phyloP scores from a whole-genome alignment of 1,139 yeast genomes.

The Scheffersomyces cryptocercus region DNA sequence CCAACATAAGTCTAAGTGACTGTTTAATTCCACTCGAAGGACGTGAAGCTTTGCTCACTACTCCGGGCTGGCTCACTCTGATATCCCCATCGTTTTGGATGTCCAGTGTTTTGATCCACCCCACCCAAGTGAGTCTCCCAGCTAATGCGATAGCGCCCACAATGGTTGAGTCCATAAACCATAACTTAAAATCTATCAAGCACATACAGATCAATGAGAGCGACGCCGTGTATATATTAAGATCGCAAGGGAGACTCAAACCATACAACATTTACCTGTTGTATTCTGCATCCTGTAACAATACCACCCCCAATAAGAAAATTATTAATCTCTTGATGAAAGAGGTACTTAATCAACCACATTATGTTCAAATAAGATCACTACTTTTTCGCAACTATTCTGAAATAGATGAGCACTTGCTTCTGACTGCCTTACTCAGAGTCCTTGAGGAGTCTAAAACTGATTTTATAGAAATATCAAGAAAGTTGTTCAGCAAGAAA shows the following conservation, averaged over 20 bases:
- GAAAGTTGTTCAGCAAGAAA: constrained; percentile 1
- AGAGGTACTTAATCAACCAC: constrained; percentile 2
- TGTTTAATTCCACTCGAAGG: background rate
- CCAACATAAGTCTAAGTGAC: background rate
- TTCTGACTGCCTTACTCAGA: constrained; percentile 3
- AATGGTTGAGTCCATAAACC: background rate
- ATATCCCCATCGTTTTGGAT: constrained; percentile 2
- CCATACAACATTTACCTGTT: constrained; percentile 12
- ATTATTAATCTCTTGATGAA: constrained; percentile 12
- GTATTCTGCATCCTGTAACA: constrained; percentile 6
- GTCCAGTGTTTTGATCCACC: background rate
- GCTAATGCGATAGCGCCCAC: background rate
- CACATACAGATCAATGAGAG: background rate
- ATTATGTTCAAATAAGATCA: constrained; percentile 4
- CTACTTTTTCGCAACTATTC: constrained; percentile 6
- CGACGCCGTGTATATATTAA: constrained; percentile 9
- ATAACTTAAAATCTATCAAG: background rate
- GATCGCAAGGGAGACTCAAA: constrained; percentile 6
- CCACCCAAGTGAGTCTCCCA: constrained; percentile 1
- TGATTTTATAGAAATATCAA: constrained; percentile 2
- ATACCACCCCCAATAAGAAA: constrained; percentile 9
- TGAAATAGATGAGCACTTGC: constrained; percentile 5
- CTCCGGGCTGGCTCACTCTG: constrained; percentile 14
- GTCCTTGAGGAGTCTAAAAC: constrained; percentile 2
- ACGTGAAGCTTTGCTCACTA: constrained; percentile 4